Base-by-base conservation (phyloP, 2,329 filamentous ascomycete species). In the Aspergillus costaricaensis region DNA sequence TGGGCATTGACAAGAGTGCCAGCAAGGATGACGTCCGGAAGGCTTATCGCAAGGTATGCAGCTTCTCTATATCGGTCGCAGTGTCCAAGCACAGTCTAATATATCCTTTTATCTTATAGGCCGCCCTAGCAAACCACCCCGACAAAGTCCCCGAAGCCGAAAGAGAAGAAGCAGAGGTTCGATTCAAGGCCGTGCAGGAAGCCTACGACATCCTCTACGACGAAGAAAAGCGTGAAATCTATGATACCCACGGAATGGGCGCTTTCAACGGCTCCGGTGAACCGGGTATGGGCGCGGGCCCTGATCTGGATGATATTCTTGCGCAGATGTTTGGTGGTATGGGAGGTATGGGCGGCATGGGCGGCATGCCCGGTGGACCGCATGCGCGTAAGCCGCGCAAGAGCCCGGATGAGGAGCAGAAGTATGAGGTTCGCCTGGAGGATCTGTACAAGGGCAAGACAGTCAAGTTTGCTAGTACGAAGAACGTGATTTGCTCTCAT, bases 371-470 rank as follows among this genome's bases (percentile, higher is more conserved):
- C 66, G 78, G 78, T 15, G 80, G 79, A 52, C 74, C 74, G 65
- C 75, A 73, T 25, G 70, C 86, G 36, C 66, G 66, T 53, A 70
- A 68, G 61, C 73, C 74, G 5, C 83, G 88, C 61, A 90, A 88
- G 69, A 92, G 94, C 49, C 87, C 85, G 56, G 88, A 93, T 67
- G 94, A 97, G 76, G 89, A 96, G 74, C 91, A 96, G 71, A 86
- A 91, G 69, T 98, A 99, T 79, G 88, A 92, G 74, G 91, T 98
- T 60, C 90, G 88, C 2, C 80, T 99, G 61, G 95, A 98, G 76
- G 95, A 99, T 77, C 83, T 99, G 32, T 99, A 98, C 85, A 97
- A 96, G 80, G 95, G 95, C 71, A 97, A 98, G 83, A 97, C 95
- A 0, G 95, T 96, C 73, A 95, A 96, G 80, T 97, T 99, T 76